Evolutionary conservation across 2,329 filamentous ascomycete genomes (phyloP), one percentile per base, ranked within the genome.

Genomic region (Exophiala spinifera): DNA sequence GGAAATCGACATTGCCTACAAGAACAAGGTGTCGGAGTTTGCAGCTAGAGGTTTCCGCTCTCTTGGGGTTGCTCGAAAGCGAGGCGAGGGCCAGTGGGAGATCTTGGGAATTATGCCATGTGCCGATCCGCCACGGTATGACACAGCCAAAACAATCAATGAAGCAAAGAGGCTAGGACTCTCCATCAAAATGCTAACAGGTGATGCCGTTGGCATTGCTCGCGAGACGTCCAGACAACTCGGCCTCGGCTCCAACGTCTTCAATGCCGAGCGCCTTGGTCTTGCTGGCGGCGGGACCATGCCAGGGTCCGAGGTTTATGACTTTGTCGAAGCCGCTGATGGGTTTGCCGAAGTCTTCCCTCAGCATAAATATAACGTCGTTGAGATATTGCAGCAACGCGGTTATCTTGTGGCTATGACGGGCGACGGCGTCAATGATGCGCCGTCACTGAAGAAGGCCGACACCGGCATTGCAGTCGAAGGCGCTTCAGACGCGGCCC

Each of bases 361-460:
- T 65, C 88, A 95, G 76, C 90, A 95, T 82, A 95, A 95, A 80
- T 95, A 91, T 78, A 89, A 90, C 63, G 89, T 94, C 72, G 90
- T 95, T 66, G 89, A 95, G 75, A 95, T 95, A 68, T 83, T 95
- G 47, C 90, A 95, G 77, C 87, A 92, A 77, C 88, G 90, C 83
- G 90, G 90, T 63, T 91, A 95, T 75, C 83, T 95, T 37, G 90
- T 95, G 75, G 91, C 90, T 71, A 95, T 96, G 91, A 96, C 90
- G 74, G 90, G 90, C 80, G 91, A 95, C 65, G 90, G 90, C 82
- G 90, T 95, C 76, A 95, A 95, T 76, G 90, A 95, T 74, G 90
- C 90, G 62, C 89, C 90, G 61, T 95, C 89, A 25, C 79, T 95
- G 69, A 95, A 95, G 79, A 95, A 91, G 79, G 90, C 90, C n/a